phyloP scores from a whole-genome alignment of 2,329 filamentous ascomycete species.

The Tolypocladium amazonense region DNA sequence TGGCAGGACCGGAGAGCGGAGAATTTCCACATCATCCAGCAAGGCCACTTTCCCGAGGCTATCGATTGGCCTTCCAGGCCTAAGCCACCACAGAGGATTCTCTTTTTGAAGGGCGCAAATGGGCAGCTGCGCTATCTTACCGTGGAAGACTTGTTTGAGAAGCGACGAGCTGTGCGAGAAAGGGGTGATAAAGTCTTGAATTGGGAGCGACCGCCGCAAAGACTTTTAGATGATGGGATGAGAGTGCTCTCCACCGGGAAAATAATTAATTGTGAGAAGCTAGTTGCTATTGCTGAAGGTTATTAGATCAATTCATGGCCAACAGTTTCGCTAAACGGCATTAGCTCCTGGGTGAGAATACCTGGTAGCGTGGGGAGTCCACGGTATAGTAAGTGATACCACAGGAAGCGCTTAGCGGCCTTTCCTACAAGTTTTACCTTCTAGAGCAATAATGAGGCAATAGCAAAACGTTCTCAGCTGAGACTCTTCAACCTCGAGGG shows the following conservation, averaged over 20 bases:
- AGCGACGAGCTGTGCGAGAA: not conserved
- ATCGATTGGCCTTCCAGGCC: not conserved
- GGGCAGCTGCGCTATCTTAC: not conserved
- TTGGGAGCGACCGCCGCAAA: not conserved
- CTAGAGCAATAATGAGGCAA: no score
- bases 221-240: not conserved
- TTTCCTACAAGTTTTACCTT: not conserved
- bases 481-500: no score
- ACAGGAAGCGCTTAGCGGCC: not conserved
- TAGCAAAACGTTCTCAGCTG: no score
- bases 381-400: no score
- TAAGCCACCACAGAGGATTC: not conserved
- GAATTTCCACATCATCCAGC: not conserved
- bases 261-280: not conserved
- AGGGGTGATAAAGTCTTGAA: not conserved
- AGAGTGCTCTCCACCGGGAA: not conserved
- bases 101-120: not conserved
- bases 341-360: no score
- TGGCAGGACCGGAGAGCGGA: not conserved
- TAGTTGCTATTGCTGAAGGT: not conserved
- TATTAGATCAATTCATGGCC: no score
- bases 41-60: not conserved
- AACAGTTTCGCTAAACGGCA: not conserved
- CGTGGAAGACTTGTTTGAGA: not conserved
- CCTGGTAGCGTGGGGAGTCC: no score